Percentiles rank a stretch among this genome's conserved stretches.
Evolutionary conservation across 2,329 filamentous ascomycete species (phyloP).

Genomic region (Mycosphaerelloides madeirae): DNA sequence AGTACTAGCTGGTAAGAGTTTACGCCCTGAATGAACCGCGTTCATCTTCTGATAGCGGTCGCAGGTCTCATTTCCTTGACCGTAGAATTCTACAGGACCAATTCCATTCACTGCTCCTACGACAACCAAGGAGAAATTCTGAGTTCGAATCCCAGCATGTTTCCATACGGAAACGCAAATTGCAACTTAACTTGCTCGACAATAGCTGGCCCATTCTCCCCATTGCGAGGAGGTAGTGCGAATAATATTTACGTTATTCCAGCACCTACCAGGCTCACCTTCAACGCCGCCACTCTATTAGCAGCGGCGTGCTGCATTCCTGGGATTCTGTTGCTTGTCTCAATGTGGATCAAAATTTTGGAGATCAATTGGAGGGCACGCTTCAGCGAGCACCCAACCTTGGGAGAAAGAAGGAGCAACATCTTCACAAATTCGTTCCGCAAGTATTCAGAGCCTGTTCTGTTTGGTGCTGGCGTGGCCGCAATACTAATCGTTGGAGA

Average conservation of each 20-base stretch:
- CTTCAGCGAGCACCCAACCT: slow-evolving; percentile 33
- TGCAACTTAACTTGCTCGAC: slow-evolving; percentile 50
- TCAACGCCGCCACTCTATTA: slow-evolving; percentile 57
- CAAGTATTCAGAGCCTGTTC: slow-evolving; percentile 49
- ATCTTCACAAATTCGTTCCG: slow-evolving; percentile 6
- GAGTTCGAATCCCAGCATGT: slow-evolving; percentile 35
- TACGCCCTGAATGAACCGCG: not conserved
- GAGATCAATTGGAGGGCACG: slow-evolving; percentile 56
- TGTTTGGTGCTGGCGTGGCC: slow-evolving; percentile 56
- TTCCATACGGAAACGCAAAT: slow-evolving; percentile 40
- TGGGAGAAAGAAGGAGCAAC: slow-evolving; percentile 8
- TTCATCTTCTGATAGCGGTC: not conserved
- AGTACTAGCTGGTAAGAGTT: slow-evolving; percentile 51
- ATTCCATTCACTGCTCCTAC: slow-evolving; percentile 41
- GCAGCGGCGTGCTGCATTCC: slow-evolving; percentile 62
- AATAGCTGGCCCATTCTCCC: slow-evolving; percentile 48
- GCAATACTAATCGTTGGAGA: slow-evolving; percentile 60
- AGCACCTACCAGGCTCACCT: slow-evolving; percentile 51
- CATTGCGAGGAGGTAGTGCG: slow-evolving; percentile 51
- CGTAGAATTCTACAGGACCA: slow-evolving; percentile 59
- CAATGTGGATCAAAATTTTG: slow-evolving; percentile 61
- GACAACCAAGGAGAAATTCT: slow-evolving; percentile 39
- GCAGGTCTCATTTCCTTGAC: slow-evolving; percentile 56
- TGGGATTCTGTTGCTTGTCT: slow-evolving; percentile 57
- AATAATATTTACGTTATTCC: slow-evolving; percentile 62